Evolutionary conservation across 2,329 filamentous ascomycete genomes (phyloP), one percentile per base, ranked within the genome.

Genomic region (Pseudopyrenochaeta lycopersici): DNA sequence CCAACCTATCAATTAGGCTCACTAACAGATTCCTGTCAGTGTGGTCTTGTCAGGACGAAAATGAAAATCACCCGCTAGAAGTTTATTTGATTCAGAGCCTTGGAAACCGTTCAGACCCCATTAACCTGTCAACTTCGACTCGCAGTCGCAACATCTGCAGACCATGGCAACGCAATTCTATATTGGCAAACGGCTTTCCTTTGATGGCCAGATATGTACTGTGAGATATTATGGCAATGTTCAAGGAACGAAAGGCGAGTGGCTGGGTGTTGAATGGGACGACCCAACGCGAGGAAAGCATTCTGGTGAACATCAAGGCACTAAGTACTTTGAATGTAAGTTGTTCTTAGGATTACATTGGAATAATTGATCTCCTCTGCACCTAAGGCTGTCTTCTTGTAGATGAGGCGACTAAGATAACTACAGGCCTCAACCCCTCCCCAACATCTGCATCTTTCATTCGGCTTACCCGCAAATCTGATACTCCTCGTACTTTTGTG

Each of bases 211-310:
- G 17, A 78, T 90, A 36, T 97, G 93, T 77, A 98, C 94, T 1
- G 84, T 98, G 52, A 88, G 92, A 56, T 98, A 93, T 71, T 78
- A 90, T 56, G 95, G 95, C 39, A 76, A 84, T 30, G 89, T 98
- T 7, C 82, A 85, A 45, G 90, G 90, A 63, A 93, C 92, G 7
- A 82, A 85, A 38, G 91, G 92, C 43, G 81, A 84, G 58, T 98
- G 94, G 93, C 84, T 98, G 30, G 95, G 95, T 41, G 91, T 98
- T 42, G 95, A 99, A 83, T 99, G 95, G 95, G 94, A 98, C 77
- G 91, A 97, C 74, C 80, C 88, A 51, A 83, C 82, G 32, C 85
- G 93, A 67, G 95, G 95, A 56, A 98, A 97, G 80, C 93, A 99
- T 77, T 86, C 94, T 68, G 95, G 95, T 54, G 87, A 89, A 56